These are phyloP conservation scores for Melampsora americana DNA, from an alignment of 1,284 basidiomycete genomes.

Conservation along the genomic window DNA sequence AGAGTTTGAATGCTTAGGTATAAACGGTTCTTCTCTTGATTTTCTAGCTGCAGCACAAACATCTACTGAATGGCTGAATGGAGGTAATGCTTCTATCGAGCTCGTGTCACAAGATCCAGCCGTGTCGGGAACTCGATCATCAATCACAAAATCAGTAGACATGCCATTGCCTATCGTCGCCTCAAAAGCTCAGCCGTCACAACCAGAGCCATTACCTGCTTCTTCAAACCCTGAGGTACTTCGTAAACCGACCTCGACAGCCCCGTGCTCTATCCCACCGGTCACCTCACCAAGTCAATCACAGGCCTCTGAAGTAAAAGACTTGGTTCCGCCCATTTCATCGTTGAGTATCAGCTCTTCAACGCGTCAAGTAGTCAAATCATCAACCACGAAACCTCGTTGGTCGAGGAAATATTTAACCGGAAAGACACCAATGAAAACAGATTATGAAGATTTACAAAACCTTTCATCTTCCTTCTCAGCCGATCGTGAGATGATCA, in stretches of 20 bases:
- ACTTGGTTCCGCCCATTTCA: background rate
- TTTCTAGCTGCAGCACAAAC: constrained; percentile 53
- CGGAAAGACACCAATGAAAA: constrained; percentile 56
- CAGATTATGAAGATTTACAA: constrained; percentile 56
- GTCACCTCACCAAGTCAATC: background rate
- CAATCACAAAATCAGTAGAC: constrained; percentile 48
- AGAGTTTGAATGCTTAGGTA: background rate
- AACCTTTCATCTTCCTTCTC: constrained; percentile 53
- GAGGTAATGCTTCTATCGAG: constrained; percentile 51
- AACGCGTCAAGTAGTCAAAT: background rate
- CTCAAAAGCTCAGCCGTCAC: constrained; percentile 27
- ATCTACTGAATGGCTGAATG: constrained; percentile 53
- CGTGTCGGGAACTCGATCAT: constrained; percentile 45
- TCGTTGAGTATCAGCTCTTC: background rate
- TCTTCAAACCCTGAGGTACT: background rate
- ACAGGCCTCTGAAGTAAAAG: background rate
- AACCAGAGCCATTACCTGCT: constrained; percentile 24
- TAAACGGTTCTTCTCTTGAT: background rate
- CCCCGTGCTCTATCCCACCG: background rate
- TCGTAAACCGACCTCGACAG: background rate
- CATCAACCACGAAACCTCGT: constrained; percentile 20
- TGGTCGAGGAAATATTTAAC: constrained; percentile 58
- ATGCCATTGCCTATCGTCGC: constrained; percentile 1
- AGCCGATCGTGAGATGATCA: constrained; percentile 54
- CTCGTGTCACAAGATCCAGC: constrained; percentile 51